These are phyloP conservation scores for Ambrosiella beaveri DNA, from an alignment of 2,329 filamentous ascomycete genomes.

Conservation along the genomic window DNA sequence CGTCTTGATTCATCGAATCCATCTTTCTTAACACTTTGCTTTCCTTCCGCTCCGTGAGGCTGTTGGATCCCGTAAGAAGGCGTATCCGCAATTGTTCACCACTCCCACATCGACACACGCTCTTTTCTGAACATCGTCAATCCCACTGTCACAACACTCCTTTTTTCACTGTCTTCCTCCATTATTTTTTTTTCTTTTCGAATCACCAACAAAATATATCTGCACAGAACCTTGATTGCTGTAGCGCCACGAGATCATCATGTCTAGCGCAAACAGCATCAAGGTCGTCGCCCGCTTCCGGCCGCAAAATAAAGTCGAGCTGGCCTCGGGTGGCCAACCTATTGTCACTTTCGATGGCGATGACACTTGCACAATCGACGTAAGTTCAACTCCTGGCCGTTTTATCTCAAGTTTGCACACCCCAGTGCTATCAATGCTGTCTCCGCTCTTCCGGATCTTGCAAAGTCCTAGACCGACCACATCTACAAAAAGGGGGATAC, in stretches of 20 bases:
- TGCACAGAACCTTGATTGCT: conserved; percentile 2
- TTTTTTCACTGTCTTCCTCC: conserved; percentile 4
- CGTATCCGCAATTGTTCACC: not conserved
- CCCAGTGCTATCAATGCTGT: not conserved
- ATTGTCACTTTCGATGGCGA: conserved; percentile 79
- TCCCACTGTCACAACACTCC: not conserved
- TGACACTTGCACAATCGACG: conserved; percentile 74
- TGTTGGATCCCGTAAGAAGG: conserved; percentile 1
- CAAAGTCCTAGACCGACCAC: no score
- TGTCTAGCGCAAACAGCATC: conserved; percentile 45
- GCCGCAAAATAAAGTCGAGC: conserved; percentile 89
- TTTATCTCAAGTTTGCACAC: not conserved
- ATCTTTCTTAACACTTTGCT: not conserved
- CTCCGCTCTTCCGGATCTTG: not conserved
- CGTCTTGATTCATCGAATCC: not conserved
- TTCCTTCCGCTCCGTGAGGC: conserved; percentile 3
- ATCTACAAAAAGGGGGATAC: not conserved
- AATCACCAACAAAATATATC: not conserved
- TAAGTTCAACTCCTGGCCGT: conserved; percentile 28
- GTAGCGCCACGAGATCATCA: conserved; percentile 21
- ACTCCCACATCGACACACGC: not conserved
- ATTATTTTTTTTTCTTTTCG: conserved; percentile 1
- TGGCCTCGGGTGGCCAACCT: conserved; percentile 75
- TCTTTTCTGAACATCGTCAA: not conserved
- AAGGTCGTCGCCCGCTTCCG: conserved; percentile 95